Evolutionary conservation across 805 yeast genomes (phyloP).

Genomic region (Scheffersomyces lignosus): DNA sequence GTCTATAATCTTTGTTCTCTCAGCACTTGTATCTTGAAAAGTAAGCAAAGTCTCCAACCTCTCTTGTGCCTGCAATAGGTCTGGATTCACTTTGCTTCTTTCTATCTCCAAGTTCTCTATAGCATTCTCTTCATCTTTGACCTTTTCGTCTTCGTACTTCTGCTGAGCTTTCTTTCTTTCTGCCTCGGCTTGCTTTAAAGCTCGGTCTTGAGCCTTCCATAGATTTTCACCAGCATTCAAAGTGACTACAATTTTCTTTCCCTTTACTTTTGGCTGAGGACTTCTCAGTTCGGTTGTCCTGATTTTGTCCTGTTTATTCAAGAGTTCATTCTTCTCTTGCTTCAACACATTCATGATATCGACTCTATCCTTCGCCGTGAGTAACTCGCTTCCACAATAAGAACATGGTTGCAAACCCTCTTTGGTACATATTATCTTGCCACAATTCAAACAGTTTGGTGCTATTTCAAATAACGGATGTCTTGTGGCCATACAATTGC

Average conservation of each 20-base stretch:
- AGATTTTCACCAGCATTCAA: conserved; percentile 61
- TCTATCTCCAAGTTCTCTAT: conserved; percentile 46
- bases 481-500: conserved; percentile 83
- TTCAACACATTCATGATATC: conserved; percentile 56
- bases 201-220: conserved; percentile 66
- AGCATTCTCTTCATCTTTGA: conserved; percentile 32
- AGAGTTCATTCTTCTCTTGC: conserved; percentile 47
- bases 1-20: conserved; percentile 89
- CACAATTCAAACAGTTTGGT: conserved; percentile 93
- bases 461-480: conserved; percentile 89
- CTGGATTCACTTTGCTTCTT: conserved; percentile 50
- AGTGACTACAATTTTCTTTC: conserved; percentile 53
- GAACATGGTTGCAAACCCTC: conserved; percentile 93
- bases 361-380: conserved; percentile 59
- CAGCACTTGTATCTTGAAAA: conserved; percentile 84
- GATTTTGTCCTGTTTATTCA: conserved; percentile 18
- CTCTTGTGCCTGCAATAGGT: conserved; percentile 66
- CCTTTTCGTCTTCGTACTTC: conserved; percentile 16
- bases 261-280: conserved; percentile 14
- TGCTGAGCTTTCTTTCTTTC: conserved; percentile 26
- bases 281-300: conserved; percentile 5
- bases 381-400: conserved; percentile 69
- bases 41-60: conserved; percentile 70
- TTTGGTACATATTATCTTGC: conserved; percentile 84
- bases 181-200: conserved; percentile 60